Base-by-base conservation (phyloP, 768 basidiomycete species). In the Termitomyces sp. region DNA sequence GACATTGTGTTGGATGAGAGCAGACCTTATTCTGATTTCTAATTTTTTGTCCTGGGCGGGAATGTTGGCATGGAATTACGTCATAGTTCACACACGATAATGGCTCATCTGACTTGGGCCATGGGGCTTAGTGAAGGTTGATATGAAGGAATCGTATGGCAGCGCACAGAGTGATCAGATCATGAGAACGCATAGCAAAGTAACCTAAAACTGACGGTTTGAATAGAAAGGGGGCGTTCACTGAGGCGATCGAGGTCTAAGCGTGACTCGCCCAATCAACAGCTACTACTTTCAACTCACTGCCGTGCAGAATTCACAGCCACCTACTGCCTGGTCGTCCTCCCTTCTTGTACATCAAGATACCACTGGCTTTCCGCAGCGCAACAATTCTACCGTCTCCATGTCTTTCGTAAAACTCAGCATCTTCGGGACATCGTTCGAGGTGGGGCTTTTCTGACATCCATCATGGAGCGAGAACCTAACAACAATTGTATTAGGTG, bases 361-460 rank as follows among this genome's bases (percentile, higher is more conserved):
- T 26, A 50, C 36, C 56, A 44, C n/a, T 32, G 33, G 43, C 2
- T 38, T 40, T n/a, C n/a, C 46, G 5, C 32, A 47, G 62, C 55
- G 48, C 52, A 55, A 48, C 58, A 50, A 61, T 55, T 16, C 16
- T 4, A 4, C 20, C 13, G 2, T 46, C 52, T 57, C 41, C 56
- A 93, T 94, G 92, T 94, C 92, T 56, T 97, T 97, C 67, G 95
- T 98, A 69, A 98, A 98, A 78, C 91, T 98, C 69, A 91, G 88
- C 76, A 98, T 98, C 77, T 98, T 98, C 68, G 95, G 95, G 50
- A 99, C 96, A 63, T 97, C 95, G 56, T 95, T 96, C 75, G 94
- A 96, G 86, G 93, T 89, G 55, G 57, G 76, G 68, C 5, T 54
- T 35, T 14, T 12, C 18, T 18, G 10, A 33, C 32, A 23, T 32